Evolutionary conservation across 768 basidiomycete species (phyloP).

Genomic region (Hemileccinum rubropunctum): DNA sequence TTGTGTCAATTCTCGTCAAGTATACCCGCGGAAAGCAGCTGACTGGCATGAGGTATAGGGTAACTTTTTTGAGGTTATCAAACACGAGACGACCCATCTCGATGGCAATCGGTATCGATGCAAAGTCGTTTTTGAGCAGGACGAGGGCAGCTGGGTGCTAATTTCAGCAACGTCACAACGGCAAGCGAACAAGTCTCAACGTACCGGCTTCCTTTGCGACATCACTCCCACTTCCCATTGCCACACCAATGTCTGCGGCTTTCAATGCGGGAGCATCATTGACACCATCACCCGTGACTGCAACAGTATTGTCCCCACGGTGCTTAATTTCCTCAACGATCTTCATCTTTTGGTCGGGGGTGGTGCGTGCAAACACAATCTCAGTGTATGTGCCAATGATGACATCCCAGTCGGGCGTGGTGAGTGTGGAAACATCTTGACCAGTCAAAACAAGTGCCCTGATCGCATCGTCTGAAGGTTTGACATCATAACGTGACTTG

Average conservation of each 20-base stretch:
- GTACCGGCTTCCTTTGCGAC: constrained; percentile 55
- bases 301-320: constrained; percentile 47
- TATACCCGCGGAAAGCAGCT: neutral
- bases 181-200: neutral
- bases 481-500: constrained; percentile 26
- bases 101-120: constrained; percentile 55
- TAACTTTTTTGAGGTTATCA: constrained; percentile 54
- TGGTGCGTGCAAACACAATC: constrained; percentile 56
- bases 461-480: constrained; percentile 36
- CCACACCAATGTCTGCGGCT: constrained; percentile 54
- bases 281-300: constrained; percentile 56
- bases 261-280: constrained; percentile 53
- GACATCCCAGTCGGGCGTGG: constrained; percentile 38
- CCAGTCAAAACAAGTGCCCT: constrained; percentile 46
- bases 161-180: neutral
- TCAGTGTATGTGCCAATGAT: constrained; percentile 36
- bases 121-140: constrained; percentile 55
- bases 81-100: constrained; percentile 59
- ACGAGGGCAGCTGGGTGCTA: constrained; percentile 38
- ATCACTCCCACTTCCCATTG: constrained; percentile 47
- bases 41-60: constrained; percentile 42
- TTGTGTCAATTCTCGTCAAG: neutral
- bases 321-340: constrained; percentile 55
- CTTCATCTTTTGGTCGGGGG: constrained; percentile 55
- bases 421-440: constrained; percentile 38